Conservation (phyloP, 768 basidiomycete species). For the Amanita inopinata region DNA sequence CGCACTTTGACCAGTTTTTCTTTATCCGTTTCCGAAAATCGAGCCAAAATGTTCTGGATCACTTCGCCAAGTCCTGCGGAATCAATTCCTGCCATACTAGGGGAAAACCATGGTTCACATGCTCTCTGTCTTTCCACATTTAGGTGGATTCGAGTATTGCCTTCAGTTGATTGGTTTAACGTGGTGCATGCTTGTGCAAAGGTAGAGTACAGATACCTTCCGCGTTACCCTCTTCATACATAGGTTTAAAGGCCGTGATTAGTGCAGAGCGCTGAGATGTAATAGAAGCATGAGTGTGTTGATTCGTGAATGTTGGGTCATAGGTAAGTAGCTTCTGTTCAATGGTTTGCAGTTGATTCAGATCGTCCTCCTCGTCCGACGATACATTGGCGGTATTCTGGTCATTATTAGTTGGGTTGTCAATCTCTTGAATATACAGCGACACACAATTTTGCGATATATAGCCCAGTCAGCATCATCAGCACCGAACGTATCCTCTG, state of each 20-base stretch:
- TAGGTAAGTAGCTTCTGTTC: constrained; percentile 74
- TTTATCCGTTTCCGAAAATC: constrained; percentile 62
- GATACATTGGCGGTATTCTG: constrained; percentile 66
- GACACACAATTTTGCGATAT: constrained; percentile 87
- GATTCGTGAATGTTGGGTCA: constrained; percentile 77
- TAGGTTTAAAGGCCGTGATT: constrained; percentile 75
- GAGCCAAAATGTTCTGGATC: constrained; percentile 68
- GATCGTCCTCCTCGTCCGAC: constrained; percentile 88
- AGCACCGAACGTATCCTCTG: constrained; percentile 89
- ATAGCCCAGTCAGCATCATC: constrained; percentile 97
- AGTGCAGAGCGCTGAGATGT: constrained; percentile 74
- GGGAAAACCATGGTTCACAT: constrained; percentile 89
- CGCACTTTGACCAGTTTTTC: constrained; percentile 64
- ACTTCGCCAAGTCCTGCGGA: constrained; percentile 93
- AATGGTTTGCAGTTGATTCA: constrained; percentile 56
- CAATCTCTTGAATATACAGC: background rate
- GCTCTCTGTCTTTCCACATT: constrained; percentile 87
- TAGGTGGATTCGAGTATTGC: constrained; percentile 72
- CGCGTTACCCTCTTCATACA: constrained; percentile 66
- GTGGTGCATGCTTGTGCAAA: background rate
- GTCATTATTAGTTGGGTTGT: background rate
- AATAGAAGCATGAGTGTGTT: constrained; percentile 76
- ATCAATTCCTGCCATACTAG: constrained; percentile 90
- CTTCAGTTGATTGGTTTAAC: constrained; percentile 19
- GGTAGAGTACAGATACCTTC: constrained; percentile 31